A percentile compares a stretch with the other conserved stretches of the same genome.
phyloP scores from a whole-genome alignment of 441 rosid genomes.

The Cnidoscolus chayamansa region DNA sequence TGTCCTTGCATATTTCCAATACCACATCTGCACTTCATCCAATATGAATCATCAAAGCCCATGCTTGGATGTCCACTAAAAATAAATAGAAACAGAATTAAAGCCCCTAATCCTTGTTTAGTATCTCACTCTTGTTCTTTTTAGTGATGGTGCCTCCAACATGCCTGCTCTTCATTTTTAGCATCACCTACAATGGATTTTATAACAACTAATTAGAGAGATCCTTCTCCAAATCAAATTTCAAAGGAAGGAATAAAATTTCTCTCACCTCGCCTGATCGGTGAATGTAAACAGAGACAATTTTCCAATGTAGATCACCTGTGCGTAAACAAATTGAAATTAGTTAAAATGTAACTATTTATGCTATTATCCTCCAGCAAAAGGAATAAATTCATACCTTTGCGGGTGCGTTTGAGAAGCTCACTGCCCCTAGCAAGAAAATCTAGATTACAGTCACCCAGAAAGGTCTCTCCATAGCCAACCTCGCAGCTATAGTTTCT shows the following conservation, averaged over 20 bases:
- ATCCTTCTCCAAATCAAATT: not conserved
- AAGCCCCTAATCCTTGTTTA: not conserved
- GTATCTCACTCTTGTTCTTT: conserved; percentile 67
- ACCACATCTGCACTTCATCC: conserved; percentile 51
- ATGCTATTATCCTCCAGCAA: conserved; percentile 22
- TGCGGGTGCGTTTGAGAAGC: conserved; percentile 84
- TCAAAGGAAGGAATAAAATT: not conserved
- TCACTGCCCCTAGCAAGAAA: conserved; percentile 71
- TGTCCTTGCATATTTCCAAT: conserved; percentile 57
- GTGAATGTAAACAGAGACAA: conserved; percentile 69
- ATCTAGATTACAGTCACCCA: conserved; percentile 57
- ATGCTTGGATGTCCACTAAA: not conserved
- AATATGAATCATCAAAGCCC: not conserved
- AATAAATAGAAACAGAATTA: not conserved
- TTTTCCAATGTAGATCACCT: conserved; percentile 93
- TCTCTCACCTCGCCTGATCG: conserved; percentile 47
- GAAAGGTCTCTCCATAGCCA: conserved; percentile 51
- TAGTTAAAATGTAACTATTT: not conserved
- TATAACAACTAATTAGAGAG: no score
- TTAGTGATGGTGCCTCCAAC: conserved; percentile 80
- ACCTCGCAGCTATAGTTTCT: conserved; percentile 49
- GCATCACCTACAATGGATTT: conserved; percentile 42
- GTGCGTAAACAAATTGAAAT: conserved; percentile 15
- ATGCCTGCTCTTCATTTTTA: conserved; percentile 85
- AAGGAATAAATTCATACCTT: conserved; percentile 38